Evolutionary conservation across 352 stramenopile species (phyloP).

Genomic region (Pythium insidiosum): DNA sequence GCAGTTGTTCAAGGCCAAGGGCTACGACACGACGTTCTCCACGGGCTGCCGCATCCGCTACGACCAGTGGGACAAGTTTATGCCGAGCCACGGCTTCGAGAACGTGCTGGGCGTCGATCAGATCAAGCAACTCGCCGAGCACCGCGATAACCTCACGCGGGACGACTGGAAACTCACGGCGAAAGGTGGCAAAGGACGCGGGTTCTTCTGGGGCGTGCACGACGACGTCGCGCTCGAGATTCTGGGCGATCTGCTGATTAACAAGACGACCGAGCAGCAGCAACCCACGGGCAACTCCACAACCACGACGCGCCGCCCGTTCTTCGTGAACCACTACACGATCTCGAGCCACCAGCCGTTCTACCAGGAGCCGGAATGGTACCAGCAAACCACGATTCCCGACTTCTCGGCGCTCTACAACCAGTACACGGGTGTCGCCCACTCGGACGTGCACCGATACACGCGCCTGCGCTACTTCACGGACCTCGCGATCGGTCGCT

Average conservation of each 20-base stretch:
- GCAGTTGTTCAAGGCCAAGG: slow-evolving; percentile 41
- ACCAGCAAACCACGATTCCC: slow-evolving; percentile 17
- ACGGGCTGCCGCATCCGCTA: slow-evolving; percentile 35
- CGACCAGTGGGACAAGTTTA: slow-evolving; percentile 39
- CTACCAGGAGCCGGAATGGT: slow-evolving; percentile 28
- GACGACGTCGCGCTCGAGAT: slow-evolving; percentile 41
- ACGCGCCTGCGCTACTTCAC: slow-evolving; percentile 38
- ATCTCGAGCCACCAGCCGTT: slow-evolving; percentile 49
- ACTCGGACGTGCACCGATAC: slow-evolving; percentile 27
- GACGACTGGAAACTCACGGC: slow-evolving; percentile 22
- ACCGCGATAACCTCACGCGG: slow-evolving; percentile 19
- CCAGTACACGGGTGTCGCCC: slow-evolving; percentile 13
- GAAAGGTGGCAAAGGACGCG: slow-evolving; percentile 10
- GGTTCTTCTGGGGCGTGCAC: slow-evolving; percentile 38
- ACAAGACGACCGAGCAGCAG: slow-evolving; percentile 21
- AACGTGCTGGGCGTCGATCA: slow-evolving; percentile 27
- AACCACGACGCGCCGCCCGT: slow-evolving; percentile 23
- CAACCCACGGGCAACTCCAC: slow-evolving; percentile 16
- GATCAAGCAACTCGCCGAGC: slow-evolving; percentile 27
- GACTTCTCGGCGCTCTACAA: slow-evolving; percentile 31
- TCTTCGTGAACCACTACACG: slow-evolving; percentile 50
- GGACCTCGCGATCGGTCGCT: slow-evolving; percentile 34
- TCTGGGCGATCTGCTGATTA: slow-evolving; percentile 36
- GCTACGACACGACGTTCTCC: slow-evolving; percentile 38
- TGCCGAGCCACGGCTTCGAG: slow-evolving; percentile 44